Base-by-base conservation (phyloP, 768 basidiomycete genomes). In the Boletus edulis region DNA sequence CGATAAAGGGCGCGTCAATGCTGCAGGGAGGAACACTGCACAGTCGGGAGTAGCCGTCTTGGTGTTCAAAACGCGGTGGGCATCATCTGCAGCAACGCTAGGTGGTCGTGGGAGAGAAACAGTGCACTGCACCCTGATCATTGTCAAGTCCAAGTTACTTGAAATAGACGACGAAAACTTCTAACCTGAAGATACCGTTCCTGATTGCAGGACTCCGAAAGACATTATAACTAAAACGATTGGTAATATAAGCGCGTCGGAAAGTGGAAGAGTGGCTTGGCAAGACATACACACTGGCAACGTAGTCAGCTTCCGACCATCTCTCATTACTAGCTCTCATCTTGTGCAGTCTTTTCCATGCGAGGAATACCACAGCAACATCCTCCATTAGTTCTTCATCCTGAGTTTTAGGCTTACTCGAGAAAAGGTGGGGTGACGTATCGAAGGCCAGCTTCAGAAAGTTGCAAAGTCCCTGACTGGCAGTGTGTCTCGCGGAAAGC, bases 241-340 rank as follows among this genome's bases (percentile, higher is more conserved):
- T 20, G 17, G 44, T n/a, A 37, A 22, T 7, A 47, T 24, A 12
- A 17, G 14, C 34, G 9, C 11, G 31, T 54, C 35, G 39, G 24
- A 31, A 12, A 44, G 41, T 24, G n/a, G 40, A 43, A 42, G 6
- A 20, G 20, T 14, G 8, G 27, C 35, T 34, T 12, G 18, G 3
- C 29, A 12, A 48, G 52, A 67, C 80, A 46, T 64, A 84, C 80
- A 83, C 80, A 47, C 78, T 79, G n/a, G 76, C 75, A 15, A 74
- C 80, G 53, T 75, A 81, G 56, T 82, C 82, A 1, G 81, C 79
- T 58, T 84, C 82, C 3, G 78, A 80, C 69, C 75, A 78, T 60
- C 72, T 81, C 49, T 80, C 76, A 18, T 73, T 73, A 6, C 74
- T 73, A 6, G 65, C 64, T n/a, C 67, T 73, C 78, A 82, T 80